Conservation (phyloP, 106 monocot genomes). For the Vanilla planifolia region DNA sequence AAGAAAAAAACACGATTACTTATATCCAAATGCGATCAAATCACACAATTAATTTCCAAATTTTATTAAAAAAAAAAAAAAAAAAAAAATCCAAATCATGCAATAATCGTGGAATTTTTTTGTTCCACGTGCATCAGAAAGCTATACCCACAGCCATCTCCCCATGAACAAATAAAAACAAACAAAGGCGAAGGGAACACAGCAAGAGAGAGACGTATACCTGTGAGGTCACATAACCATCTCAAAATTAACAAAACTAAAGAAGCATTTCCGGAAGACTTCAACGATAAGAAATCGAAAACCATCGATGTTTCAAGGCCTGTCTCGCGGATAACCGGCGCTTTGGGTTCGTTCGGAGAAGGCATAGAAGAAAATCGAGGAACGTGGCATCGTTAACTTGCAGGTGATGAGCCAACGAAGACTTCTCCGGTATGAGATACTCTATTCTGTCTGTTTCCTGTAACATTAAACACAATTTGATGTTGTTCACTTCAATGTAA, state of each 20-base stretch:
- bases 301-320: constrained; percentile 79
- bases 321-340: constrained; percentile 59
- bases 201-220: no score
- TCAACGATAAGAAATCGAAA: constrained; percentile 44
- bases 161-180: neutral
- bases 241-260: neutral
- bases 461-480: neutral
- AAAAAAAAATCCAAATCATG: no score
- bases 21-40: no score
- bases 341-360: constrained; percentile 80
- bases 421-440: constrained; percentile 57
- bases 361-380: constrained; percentile 50
- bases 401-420: constrained; percentile 53
- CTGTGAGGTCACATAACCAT: neutral
- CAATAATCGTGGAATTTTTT: no score
- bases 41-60: no score
- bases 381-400: constrained; percentile 56
- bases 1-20: no score
- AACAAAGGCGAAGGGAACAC: neutral
- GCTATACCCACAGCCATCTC: neutral
- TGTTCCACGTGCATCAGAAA: neutral
- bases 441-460: constrained; percentile 75
- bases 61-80: no score
- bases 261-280: neutral
- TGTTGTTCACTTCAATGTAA: neutral